Conservation (phyloP, 768 basidiomycete genomes). For the Tricholoma saponaceum region DNA sequence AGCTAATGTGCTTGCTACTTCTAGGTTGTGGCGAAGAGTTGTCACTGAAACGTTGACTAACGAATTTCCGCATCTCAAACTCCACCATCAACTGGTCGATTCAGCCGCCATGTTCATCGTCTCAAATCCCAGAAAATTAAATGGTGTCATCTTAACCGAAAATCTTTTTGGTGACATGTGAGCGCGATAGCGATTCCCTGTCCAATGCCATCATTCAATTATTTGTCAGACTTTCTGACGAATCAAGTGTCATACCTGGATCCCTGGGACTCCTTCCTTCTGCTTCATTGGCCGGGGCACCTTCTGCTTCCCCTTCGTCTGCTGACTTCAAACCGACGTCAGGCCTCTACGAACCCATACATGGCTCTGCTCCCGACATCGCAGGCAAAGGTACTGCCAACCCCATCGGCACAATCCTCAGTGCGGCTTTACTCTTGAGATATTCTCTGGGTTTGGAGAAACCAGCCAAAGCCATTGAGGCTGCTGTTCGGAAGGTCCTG, state of each 20-base stretch:
- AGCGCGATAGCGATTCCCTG: conserved; percentile 25
- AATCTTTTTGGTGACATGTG: conserved; percentile 98
- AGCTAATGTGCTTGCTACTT: conserved; percentile 96
- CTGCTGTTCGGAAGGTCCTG: conserved; percentile 85
- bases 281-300: conserved; percentile 91
- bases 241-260: conserved; percentile 95
- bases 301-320: conserved; percentile 43
- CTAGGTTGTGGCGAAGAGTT: conserved; percentile 90
- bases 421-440: conserved; percentile 87
- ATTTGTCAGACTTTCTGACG: conserved; percentile 79
- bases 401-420: conserved; percentile 92
- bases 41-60: conserved; percentile 79
- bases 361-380: conserved; percentile 93
- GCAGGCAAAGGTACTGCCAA: conserved; percentile 94
- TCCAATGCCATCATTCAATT: conserved; percentile 2
- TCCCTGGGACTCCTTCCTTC: conserved; percentile 96
- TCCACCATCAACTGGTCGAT: conserved; percentile 94
- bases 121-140: conserved; percentile 83
- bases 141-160: conserved; percentile 93
- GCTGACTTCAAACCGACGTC: conserved; percentile 70
- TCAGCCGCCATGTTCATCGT: conserved; percentile 96
- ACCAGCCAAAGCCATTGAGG: conserved; percentile 82
- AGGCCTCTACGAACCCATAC: conserved; percentile 97
- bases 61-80: conserved; percentile 84
- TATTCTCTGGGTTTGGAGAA: conserved; percentile 90